Evolutionary conservation across 2,329 filamentous ascomycete genomes (phyloP), one percentile per base, ranked within the genome.

Genomic region (Fusarium domesticum): DNA sequence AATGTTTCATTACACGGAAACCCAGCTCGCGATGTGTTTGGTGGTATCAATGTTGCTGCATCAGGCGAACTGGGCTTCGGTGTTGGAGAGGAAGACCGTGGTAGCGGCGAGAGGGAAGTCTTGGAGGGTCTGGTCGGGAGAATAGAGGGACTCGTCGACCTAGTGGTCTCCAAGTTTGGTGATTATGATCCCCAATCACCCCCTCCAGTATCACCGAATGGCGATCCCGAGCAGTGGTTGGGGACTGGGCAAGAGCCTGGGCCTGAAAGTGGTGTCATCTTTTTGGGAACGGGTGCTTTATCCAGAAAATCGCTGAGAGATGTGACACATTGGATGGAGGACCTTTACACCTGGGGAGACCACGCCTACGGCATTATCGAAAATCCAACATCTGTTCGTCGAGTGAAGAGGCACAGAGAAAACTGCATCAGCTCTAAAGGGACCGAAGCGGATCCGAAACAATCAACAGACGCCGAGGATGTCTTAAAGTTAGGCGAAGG

Each of bases 61-160:
- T 90, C 89, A 25, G 92, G 93, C 15, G 92, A 97, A 68, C 78
- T 97, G 18, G 93, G 93, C 14, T 81, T 96, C 35, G 93, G 93
- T 0, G 93, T 97, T 1, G 93, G 93, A 15, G 93, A 97, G 64
- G 93, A 97, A 70, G 89, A 96, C 43, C 85, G 90, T 64, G 92
- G 92, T 5, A 96, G 92, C 63, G 90, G 90, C 23, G 92, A 97
- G 70, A 78, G 92, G 58, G 92, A 95, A 58, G 92, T 97, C 0
- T 73, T 98, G 2, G 92, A 97, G 65, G 89, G 89, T n/a, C 81
- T 96, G 50, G 82, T 89, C 2, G 77, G 76, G 8, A 77, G 87
- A 43, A 87, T 89, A 18, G 85, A 93, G 39, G 93, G 93, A 1
- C 74, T 98, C 31, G 79, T 95, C 6, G 93, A 98, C 66, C 67